Evolutionary conservation across 768 basidiomycete genomes (phyloP).

Genomic region (Serendipita sp.): DNA sequence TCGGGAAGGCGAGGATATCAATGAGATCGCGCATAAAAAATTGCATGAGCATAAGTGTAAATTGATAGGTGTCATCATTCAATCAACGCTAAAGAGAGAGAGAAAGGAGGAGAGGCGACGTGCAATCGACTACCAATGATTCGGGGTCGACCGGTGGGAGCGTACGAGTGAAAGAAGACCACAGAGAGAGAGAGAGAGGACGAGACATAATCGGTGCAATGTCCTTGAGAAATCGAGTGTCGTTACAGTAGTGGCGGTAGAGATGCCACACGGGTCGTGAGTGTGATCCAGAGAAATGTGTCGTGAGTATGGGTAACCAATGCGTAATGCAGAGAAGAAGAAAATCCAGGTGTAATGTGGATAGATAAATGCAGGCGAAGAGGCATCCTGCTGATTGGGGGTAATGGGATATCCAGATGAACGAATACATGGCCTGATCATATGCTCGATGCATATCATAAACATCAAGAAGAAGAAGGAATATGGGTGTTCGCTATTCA

Average conservation of each 20-base stretch:
- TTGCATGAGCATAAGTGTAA: neutral
- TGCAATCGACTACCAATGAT: neutral
- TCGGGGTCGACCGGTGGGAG: neutral
- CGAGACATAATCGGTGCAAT: neutral
- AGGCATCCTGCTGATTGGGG: neutral
- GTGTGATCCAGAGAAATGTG: neutral
- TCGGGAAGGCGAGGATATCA: neutral
- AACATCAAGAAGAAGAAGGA: neutral
- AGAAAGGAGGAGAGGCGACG: neutral
- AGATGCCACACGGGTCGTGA: neutral
- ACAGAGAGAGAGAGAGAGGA: neutral
- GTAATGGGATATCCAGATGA: neutral
- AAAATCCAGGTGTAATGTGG: neutral
- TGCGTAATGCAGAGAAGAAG: neutral
- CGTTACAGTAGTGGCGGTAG: neutral
- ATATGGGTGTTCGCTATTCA: neutral
- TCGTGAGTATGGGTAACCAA: neutral
- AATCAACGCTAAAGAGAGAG: neutral
- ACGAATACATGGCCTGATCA: neutral
- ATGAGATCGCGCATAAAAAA: neutral
- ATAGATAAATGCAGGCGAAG: neutral
- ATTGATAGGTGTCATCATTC: neutral
- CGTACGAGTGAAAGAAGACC: too few relatives aligned
- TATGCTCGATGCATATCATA: neutral
- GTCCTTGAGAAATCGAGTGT: neutral